Conservation (phyloP, 495 filamentous ascomycete genomes). For the Annulohypoxylon stygium region DNA sequence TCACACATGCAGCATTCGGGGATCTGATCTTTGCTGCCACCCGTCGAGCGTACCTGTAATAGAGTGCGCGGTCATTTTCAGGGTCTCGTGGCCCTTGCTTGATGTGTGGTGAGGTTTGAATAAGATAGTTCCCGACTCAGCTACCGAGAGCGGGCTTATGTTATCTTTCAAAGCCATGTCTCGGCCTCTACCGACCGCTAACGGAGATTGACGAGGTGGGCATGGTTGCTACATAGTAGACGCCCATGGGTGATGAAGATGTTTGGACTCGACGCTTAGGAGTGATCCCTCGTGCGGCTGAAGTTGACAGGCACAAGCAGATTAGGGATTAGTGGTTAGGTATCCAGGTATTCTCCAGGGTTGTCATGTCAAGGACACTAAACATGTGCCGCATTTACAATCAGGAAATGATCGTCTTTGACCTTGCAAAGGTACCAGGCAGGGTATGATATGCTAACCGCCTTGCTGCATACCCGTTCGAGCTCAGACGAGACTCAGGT, state of each 20-base stretch:
- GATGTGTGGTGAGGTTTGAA: constrained; percentile 26
- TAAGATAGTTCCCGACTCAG: constrained; percentile 20
- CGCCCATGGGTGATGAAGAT: neutral
- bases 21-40: constrained; percentile 1
- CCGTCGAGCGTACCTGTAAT: neutral
- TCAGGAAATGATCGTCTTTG: constrained; percentile 22
- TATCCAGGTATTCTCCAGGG: neutral
- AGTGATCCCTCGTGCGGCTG: constrained; percentile 37
- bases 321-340: neutral
- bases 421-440: constrained; percentile 33
- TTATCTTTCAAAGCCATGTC: constrained; percentile 20
- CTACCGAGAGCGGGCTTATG: neutral
- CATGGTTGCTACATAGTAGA: neutral
- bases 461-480: constrained; percentile 33
- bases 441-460: constrained; percentile 18
- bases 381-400: constrained; percentile 25
- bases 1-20: constrained; percentile 10
- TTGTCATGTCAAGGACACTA: neutral
- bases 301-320: constrained; percentile 26
- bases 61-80: neutral
- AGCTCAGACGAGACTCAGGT: constrained; percentile 23
- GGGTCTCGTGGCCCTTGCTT: constrained; percentile 24
- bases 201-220: neutral
- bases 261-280: neutral
- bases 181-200: constrained; percentile 22